phyloP scores from a whole-genome alignment of 2,329 filamentous ascomycete species.

The Aspergillus brunneoviolaceus region DNA sequence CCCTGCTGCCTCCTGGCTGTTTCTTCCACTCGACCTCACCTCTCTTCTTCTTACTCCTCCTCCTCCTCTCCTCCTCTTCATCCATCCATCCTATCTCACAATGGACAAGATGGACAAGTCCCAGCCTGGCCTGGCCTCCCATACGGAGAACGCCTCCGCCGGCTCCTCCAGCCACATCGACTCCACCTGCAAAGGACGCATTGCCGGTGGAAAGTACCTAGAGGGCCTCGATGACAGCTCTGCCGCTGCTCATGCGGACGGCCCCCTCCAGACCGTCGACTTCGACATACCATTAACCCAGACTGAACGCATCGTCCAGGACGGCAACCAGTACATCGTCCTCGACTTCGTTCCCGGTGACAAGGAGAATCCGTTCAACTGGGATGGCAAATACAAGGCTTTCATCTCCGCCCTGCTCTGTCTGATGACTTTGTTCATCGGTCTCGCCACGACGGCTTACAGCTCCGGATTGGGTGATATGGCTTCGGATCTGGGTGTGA shows the following conservation, averaged over 20 bases:
- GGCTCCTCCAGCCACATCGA: slow-evolving; percentile 4
- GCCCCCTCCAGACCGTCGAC: slow-evolving; percentile 39
- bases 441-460: slow-evolving; percentile 56
- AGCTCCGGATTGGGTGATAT: slow-evolving; percentile 51
- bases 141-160: slow-evolving; percentile 24
- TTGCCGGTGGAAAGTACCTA: slow-evolving; percentile 31
- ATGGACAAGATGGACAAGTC: slow-evolving; percentile 26
- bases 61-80: background rate
- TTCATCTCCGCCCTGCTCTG: slow-evolving; percentile 51
- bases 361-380: slow-evolving; percentile 55
- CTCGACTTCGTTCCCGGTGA: slow-evolving; percentile 50
- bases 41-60: slow-evolving; percentile 5
- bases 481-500: slow-evolving; percentile 46
- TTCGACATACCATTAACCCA: slow-evolving; percentile 52
- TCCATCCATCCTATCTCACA: background rate
- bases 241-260: slow-evolving; percentile 17
- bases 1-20: background rate
- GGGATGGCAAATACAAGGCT: slow-evolving; percentile 45
- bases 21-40: background rate
- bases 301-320: slow-evolving; percentile 43
- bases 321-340: slow-evolving; percentile 49
- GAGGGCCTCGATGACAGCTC: slow-evolving; percentile 24
- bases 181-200: slow-evolving; percentile 16
- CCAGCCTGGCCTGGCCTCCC: slow-evolving; percentile 25
- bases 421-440: slow-evolving; percentile 56